A percentile compares a stretch with the other conserved stretches of the same genome.
These are phyloP conservation scores for Calendula officinalis DNA, from an alignment of 129 eudicot genomes.

Conservation along the genomic window DNA sequence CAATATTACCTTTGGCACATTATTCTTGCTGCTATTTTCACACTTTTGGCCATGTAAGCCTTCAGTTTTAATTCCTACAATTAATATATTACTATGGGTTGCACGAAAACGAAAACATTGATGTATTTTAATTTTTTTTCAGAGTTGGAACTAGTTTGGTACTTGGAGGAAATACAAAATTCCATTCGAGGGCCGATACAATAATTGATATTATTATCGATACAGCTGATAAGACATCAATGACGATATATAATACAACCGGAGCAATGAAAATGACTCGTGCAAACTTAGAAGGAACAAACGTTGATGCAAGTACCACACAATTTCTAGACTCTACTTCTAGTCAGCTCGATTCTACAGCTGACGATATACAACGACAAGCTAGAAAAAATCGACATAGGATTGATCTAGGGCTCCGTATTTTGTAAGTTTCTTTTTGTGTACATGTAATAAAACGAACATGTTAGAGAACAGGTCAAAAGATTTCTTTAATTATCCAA, in stretches of 20 bases:
- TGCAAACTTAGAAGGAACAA: constrained; percentile 42
- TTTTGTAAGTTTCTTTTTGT: constrained; percentile 42
- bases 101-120: not conserved
- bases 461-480: not conserved
- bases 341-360: constrained; percentile 52
- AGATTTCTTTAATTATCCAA: too few relatives aligned
- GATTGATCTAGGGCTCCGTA: constrained; percentile 59
- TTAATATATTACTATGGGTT: too few relatives aligned
- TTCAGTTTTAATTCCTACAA: constrained; percentile 9
- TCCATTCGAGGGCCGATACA: constrained; percentile 66
- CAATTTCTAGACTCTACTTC: constrained; percentile 65
- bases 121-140: constrained; percentile 4
- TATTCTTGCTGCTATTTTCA: constrained; percentile 47
- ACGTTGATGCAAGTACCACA: constrained; percentile 39
- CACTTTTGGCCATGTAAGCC: constrained; percentile 71
- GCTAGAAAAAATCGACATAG: constrained; percentile 61
- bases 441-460: not conserved
- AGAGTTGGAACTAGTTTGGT: constrained; percentile 70
- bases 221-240: constrained; percentile 79
- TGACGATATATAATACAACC: constrained; percentile 66
- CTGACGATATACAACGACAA: constrained; percentile 56
- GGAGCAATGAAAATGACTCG: constrained; percentile 68
- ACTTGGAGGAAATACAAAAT: constrained; percentile 70
- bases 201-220: constrained; percentile 62
- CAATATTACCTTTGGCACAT: constrained; percentile 54